These are phyloP conservation scores for Apiospora aurea DNA, from an alignment of 2,329 filamentous ascomycete genomes.

Conservation along the genomic window DNA sequence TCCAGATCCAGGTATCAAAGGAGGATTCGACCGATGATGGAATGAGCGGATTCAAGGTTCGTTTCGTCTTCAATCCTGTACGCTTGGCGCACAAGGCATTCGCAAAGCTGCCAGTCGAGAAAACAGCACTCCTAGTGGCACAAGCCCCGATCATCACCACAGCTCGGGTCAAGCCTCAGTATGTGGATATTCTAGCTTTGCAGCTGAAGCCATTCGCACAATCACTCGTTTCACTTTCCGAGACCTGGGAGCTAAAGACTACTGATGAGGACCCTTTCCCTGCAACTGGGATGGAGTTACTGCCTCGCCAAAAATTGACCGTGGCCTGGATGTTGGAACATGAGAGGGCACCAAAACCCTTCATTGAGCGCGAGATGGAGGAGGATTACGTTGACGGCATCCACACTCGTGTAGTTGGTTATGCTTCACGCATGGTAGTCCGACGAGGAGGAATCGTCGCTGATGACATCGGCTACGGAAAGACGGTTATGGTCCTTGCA, in stretches of 20 bases:
- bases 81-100: slow-evolving; percentile 27
- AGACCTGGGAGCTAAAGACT: neutral
- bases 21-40: neutral
- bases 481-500: slow-evolving; percentile 50
- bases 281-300: slow-evolving; percentile 26
- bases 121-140: neutral
- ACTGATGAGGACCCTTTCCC: slow-evolving; percentile 19
- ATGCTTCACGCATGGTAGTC: slow-evolving; percentile 37
- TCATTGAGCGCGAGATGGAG: slow-evolving; percentile 48
- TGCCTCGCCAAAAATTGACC: slow-evolving; percentile 37
- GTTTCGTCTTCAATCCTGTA: slow-evolving; percentile 24
- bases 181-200: slow-evolving; percentile 16
- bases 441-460: slow-evolving; percentile 50
- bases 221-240: slow-evolving; percentile 18
- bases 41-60: slow-evolving; percentile 7
- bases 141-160: neutral
- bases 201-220: slow-evolving; percentile 22
- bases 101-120: slow-evolving; percentile 15
- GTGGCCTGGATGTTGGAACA: slow-evolving; percentile 42
- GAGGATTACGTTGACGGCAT: slow-evolving; percentile 45
- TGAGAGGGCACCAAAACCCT: slow-evolving; percentile 35
- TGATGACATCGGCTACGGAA: slow-evolving; percentile 54
- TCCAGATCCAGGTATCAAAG: slow-evolving; percentile 20
- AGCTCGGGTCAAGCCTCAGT: slow-evolving; percentile 15
- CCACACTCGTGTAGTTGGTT: slow-evolving; percentile 44